These are phyloP conservation scores for Amanita subjunquillea DNA, from an alignment of 768 basidiomycete genomes.

Conservation along the genomic window DNA sequence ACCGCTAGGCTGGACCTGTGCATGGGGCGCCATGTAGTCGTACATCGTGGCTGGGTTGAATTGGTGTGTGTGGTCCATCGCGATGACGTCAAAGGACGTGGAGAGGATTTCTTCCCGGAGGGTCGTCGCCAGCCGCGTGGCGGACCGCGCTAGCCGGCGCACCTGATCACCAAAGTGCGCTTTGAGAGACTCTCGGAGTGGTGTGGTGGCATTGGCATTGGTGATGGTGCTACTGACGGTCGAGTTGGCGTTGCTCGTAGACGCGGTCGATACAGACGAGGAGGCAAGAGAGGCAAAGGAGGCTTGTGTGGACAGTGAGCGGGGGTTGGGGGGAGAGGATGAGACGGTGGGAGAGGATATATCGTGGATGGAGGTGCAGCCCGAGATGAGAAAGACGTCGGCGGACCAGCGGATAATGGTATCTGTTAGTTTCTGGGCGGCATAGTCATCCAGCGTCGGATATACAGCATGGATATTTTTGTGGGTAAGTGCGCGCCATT, in stretches of 20 bases:
- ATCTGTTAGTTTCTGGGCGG: conserved; percentile 62
- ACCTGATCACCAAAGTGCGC: conserved; percentile 50
- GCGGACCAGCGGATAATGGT: conserved; percentile 65
- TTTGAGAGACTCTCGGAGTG: conserved; percentile 20
- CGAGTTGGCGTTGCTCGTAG: conserved; percentile 1
- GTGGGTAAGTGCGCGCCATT: conserved; percentile 70
- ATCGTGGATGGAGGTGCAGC: conserved; percentile 34
- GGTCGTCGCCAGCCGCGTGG: conserved; percentile 52
- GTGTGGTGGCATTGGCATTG: background rate
- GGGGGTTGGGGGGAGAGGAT: conserved; percentile 13
- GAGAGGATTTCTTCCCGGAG: conserved; percentile 70
- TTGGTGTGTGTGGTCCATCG: conserved; percentile 40
- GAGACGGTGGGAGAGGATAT: conserved; percentile 9
- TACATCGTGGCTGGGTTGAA: conserved; percentile 29
- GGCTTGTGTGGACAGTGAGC: conserved; percentile 19
- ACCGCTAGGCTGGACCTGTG: conserved; percentile 2
- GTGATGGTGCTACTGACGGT: conserved; percentile 1
- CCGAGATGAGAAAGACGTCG: conserved; percentile 57
- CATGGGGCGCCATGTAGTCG: conserved; percentile 19
- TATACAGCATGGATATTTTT: conserved; percentile 57
- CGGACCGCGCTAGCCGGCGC: conserved; percentile 53
- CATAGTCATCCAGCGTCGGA: conserved; percentile 54
- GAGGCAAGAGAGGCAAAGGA: conserved; percentile 11
- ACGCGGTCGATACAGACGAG: conserved; percentile 3
- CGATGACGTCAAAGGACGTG: conserved; percentile 62